Conservation (phyloP, 2,329 filamentous ascomycete species). For the Fusarium dimerum region DNA sequence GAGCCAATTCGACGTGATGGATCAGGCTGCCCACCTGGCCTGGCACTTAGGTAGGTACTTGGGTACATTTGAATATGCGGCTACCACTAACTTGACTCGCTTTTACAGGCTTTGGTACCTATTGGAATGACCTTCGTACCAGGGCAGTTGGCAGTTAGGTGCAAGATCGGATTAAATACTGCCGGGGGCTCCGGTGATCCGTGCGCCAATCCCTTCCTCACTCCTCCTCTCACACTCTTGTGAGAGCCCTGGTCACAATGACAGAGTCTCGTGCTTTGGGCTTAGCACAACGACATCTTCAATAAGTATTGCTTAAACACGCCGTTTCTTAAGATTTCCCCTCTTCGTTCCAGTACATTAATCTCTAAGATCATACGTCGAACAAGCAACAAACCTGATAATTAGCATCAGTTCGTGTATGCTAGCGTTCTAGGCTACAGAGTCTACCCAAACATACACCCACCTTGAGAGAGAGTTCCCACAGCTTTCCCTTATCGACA, state of each 20-base stretch:
- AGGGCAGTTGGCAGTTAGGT: no score
- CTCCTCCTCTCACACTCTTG: background rate
- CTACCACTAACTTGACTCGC: background rate
- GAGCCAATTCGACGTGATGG: slow-evolving; percentile 30
- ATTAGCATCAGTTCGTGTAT: no score
- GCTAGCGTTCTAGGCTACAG: no score
- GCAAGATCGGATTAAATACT: slow-evolving; percentile 29
- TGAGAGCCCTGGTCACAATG: background rate
- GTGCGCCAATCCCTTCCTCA: background rate
- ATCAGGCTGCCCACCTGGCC: slow-evolving; percentile 7
- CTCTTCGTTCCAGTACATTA: background rate
- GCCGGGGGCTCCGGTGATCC: slow-evolving; percentile 20
- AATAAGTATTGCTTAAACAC: background rate
- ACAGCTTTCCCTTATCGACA: slow-evolving; percentile 9
- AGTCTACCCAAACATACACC: no score
- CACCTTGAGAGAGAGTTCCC: background rate
- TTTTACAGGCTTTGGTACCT: background rate
- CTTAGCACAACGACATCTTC: background rate
- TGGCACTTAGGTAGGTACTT: slow-evolving; percentile 12
- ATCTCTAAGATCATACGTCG: background rate
- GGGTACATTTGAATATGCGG: background rate
- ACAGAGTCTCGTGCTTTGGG: background rate
- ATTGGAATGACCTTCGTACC: background rate
- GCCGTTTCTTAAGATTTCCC: background rate
- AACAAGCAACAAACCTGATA: background rate